A percentile compares a stretch with the other conserved stretches of the same genome.
These are phyloP conservation scores for Hypholoma fasciculare DNA, from an alignment of 768 basidiomycete genomes.

Conservation along the genomic window DNA sequence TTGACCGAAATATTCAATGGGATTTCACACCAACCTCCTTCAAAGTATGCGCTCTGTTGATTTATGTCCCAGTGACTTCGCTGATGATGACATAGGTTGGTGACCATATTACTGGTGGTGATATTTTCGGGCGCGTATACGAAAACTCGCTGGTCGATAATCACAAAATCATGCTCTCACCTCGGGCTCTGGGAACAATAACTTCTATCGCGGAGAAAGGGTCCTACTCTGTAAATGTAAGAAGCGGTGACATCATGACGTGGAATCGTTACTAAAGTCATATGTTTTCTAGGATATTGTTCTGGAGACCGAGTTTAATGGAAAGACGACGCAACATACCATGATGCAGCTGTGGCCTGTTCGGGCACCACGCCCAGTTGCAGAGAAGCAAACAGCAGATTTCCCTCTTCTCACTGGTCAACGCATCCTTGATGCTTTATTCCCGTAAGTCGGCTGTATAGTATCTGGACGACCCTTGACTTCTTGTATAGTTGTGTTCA, in stretches of 20 bases:
- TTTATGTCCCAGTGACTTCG: background rate
- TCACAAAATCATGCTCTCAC: conserved; percentile 96
- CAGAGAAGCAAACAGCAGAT: conserved; percentile 94
- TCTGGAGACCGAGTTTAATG: conserved; percentile 96
- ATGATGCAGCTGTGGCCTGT: conserved; percentile 99
- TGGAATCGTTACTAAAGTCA: background rate
- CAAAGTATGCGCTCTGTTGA: conserved; percentile 48
- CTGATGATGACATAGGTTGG: conserved; percentile 60
- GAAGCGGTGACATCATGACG: conserved; percentile 20
- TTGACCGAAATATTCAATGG: conserved; percentile 89
- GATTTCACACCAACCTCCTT: conserved; percentile 87
- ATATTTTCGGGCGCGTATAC: conserved; percentile 93
- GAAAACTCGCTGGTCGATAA: conserved; percentile 97
- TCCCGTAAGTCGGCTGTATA: conserved; percentile 64
- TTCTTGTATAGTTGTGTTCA: conserved; percentile 76
- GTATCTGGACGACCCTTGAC: background rate
- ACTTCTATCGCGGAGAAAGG: conserved; percentile 93
- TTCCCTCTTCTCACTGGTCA: conserved; percentile 94
- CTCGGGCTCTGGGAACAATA: conserved; percentile 93
- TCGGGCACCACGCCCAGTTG: conserved; percentile 91
- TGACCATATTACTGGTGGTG: conserved; percentile 96
- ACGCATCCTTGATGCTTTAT: conserved; percentile 93
- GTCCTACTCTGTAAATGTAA: conserved; percentile 86
- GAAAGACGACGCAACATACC: conserved; percentile 88
- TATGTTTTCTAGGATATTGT: conserved; percentile 72